phyloP scores from a whole-genome alignment of 495 filamentous ascomycete genomes.

The Elaphomyces granulatus region DNA sequence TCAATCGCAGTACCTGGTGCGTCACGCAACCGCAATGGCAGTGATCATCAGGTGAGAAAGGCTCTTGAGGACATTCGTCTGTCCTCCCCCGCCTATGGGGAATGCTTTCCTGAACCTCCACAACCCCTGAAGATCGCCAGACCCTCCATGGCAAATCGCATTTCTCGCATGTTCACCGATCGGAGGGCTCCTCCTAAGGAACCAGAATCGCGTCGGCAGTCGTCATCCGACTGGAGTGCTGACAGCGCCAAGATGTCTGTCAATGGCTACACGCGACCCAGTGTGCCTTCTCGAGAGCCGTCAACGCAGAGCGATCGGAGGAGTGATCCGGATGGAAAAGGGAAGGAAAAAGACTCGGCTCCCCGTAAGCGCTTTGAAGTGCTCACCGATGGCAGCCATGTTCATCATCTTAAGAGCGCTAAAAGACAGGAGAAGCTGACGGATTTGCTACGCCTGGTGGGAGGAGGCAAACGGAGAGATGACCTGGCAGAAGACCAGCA shows the following conservation, averaged over 20 bases:
- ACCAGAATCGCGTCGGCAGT: conserved; percentile 16
- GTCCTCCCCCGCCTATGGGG: conserved; percentile 26
- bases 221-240: conserved; percentile 28
- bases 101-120: conserved; percentile 19
- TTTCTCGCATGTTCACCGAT: conserved; percentile 45
- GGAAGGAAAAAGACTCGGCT: conserved; percentile 31
- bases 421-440: conserved; percentile 90
- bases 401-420: conserved; percentile 72
- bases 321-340: conserved; percentile 10
- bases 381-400: conserved; percentile 53
- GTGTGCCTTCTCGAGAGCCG: conserved; percentile 28
- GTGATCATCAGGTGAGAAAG: conserved; percentile 32
- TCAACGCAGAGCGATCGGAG: conserved; percentile 26
- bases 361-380: conserved; percentile 44
- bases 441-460: conserved; percentile 79
- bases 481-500: conserved; percentile 54
- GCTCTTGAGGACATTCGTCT: conserved; percentile 34
- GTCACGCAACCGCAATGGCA: conserved; percentile 27
- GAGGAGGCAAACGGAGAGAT: conserved; percentile 57
- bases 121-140: conserved; percentile 27
- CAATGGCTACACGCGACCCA: conserved; percentile 22
- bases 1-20: conserved; percentile 16
- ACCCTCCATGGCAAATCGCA: conserved; percentile 41
- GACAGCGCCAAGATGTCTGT: conserved; percentile 19
- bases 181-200: conserved; percentile 22